Evolutionary conservation across 73 alveolate species (phyloP), one percentile per base, ranked within the genome.

Genomic region (Paramecium octaurelia): DNA sequence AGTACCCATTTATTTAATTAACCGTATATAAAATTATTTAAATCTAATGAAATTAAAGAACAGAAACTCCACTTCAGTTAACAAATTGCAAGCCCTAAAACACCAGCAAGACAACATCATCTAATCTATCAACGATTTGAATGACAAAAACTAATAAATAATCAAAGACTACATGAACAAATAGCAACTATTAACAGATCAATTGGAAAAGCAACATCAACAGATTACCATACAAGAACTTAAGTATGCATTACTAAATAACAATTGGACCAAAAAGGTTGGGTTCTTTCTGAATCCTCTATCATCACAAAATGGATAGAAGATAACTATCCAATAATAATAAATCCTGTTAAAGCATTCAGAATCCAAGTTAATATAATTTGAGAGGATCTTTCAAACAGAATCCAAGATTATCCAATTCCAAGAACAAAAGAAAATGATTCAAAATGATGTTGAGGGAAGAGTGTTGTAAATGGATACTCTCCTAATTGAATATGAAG

Each of bases 1-100:
- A 14, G 29, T 73, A 8, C 87, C 87, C 87, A 73, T 73, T 29
- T n/a, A 36, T 36, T 73, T 73, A 73, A 73, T 73, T 73, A 64
- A 64, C 84, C 50, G 84, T 64, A 64, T 64, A 64, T 64, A 64
- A 31, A 64, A 12, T 64, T 64, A 64, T 54, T 54, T 54, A 54
- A 54, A 54, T 54, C 69, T 0, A 54, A 54, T 54, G 69, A 18
- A 54, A 64, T 31, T 64, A 34, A 64, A 64, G 84, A 27, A 31
- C 46, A 64, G 84, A 64, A 27, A 64, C 23, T 64, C 84, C 8
- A 27, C 21, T 18, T 64, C 84, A 23, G 50, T 34, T 23, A 24
- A 10, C 24, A 54, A 54, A 54, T 54, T 54, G 35, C 21, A 64
- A 31, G 29, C 29, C 6, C 50, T 64, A 31, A 64, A 64, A 64